These are phyloP conservation scores for Drosera spatulata DNA, from an alignment of 179 eudicot species.

Conservation along the genomic window DNA sequence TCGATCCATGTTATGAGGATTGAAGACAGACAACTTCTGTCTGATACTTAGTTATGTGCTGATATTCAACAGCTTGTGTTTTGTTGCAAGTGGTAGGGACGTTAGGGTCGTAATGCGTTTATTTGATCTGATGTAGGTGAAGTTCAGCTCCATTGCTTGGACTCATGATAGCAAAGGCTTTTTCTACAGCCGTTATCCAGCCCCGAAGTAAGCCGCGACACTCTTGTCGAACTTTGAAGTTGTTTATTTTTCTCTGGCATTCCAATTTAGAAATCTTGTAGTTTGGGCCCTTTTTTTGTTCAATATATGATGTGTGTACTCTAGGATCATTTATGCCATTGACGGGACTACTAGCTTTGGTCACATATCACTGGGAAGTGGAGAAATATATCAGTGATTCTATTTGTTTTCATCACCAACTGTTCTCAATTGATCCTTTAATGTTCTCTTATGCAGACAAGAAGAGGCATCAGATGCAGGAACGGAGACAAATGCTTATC, in stretches of 20 bases:
- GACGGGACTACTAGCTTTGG: too few relatives aligned
- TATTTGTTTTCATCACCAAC: too few relatives aligned
- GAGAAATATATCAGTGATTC: background rate
- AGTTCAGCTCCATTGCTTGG: conserved; percentile 80
- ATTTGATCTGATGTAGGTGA: conserved; percentile 33
- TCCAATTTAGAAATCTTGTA: background rate
- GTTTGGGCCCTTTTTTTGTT: background rate
- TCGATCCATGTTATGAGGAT: conserved; percentile 73
- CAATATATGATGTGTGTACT: too few relatives aligned
- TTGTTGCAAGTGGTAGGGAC: too few relatives aligned
- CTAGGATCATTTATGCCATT: too few relatives aligned
- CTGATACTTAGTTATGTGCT: conserved; percentile 40
- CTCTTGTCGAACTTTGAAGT: background rate
- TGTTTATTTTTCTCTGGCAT: too few relatives aligned
- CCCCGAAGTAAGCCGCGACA: conserved; percentile 64
- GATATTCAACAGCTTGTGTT: too few relatives aligned
- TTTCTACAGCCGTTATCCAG: conserved; percentile 80
- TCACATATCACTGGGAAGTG: too few relatives aligned
- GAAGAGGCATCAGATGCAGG: conserved; percentile 83
- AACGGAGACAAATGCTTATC: conserved; percentile 82
- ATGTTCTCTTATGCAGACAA: conserved; percentile 23
- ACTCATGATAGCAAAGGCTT: conserved; percentile 95
- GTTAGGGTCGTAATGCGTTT: background rate
- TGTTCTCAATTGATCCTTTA: background rate
- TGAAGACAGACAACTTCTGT: conserved; percentile 49